Base-by-base conservation (phyloP, 2,329 filamentous ascomycete species). In the Trichophyton equinum region DNA sequence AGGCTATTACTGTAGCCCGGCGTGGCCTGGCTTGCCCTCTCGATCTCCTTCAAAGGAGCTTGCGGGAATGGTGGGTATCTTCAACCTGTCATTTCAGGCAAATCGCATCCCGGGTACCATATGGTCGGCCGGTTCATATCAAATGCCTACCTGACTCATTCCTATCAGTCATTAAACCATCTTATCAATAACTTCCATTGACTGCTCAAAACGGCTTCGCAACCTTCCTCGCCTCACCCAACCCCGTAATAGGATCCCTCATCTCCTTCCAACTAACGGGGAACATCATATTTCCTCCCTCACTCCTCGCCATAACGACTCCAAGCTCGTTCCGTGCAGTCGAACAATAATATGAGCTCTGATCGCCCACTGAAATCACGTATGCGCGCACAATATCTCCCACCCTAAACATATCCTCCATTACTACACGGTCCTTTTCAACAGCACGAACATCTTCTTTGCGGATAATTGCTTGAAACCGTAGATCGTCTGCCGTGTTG, bases 251-350 rank as follows among this genome's bases (percentile, higher is more conserved):
- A 0, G 85, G 84, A 77, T 97, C 92, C 70, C 83, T 82, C 77
- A 95, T 95, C 76, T 97, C 92, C 77, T 87, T 95, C 94, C 94
- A 99, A 74, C 86, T 95, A 60, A 95, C 82, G 1, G 94, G 92
- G 68, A 88, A 87, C 91, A 97, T 95, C 68, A 88, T 83, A 74
- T 95, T 92, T 0, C 91, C 91, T 1, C 82, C 83, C 72, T 95
- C 90, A 71, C 90, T 95, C 67, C 83, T 86, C 8, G 92, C 94
- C 85, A 97, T 89, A 44, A 99, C 88, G 62, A 97, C 92, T 1
- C 94, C 94, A 46, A 95, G 79, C 71, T 95, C 88, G 74, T 99
- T 97, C 66, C 84, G 84, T 30, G 91, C 90, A 1, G 94, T 99
- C 27, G 86, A 88, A n/a, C 95, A 81, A 73, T 96, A 99, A 73